Evolutionary conservation across 2,329 filamentous ascomycete genomes (phyloP), one percentile per base, ranked within the genome.

Genomic region (Stenocarpella maydis): DNA sequence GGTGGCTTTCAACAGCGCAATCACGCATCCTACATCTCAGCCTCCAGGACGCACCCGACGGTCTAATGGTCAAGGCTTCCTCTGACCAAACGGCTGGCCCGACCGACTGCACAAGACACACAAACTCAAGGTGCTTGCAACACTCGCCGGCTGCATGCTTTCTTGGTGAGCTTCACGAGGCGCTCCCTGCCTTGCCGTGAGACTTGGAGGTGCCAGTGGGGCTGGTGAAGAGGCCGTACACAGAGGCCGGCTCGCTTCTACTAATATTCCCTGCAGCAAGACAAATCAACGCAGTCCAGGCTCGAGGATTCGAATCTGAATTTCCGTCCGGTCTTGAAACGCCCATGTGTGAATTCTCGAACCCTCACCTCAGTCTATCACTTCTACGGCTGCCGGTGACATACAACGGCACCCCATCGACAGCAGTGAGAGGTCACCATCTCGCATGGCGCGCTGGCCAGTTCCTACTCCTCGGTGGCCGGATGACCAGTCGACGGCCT

Each of bases 401-500:
- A 41, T 3, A 26, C n/a, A 10, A 26, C 14, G 19, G 34, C 21
- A 26, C 31, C 1, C 24, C n/a, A 21, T 6, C 19, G 1, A 55
- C 5, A 17, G 14, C 9, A 12, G 34, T 24, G 34, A 24, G 2
- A 7, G 3, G 31, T 34, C 12, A 26, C 12, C 12, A 34, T 4
- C 19, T 34, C 10, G n/a, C 6, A 14, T 14, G 10, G 4, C 2
- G 21, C 19, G 19, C 17, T 55, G 39, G 24, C 43, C 37, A 58
- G 17, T 28, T 14, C n/a, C 63, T 63, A 41, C 47, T 45, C n/a
- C 28, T 47, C 12, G 55, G 49, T 14, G 63, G 41, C 43, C 64
- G 45, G 37, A 45, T 68, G 21, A 31, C 45, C 58, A 41, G 45
- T 21, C 5, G 43, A 67, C 10, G 68, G 64, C 19, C 39, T 65